Evolutionary conservation across 805 yeast species (phyloP).

Genomic region (Barnettozyma siamensis): DNA sequence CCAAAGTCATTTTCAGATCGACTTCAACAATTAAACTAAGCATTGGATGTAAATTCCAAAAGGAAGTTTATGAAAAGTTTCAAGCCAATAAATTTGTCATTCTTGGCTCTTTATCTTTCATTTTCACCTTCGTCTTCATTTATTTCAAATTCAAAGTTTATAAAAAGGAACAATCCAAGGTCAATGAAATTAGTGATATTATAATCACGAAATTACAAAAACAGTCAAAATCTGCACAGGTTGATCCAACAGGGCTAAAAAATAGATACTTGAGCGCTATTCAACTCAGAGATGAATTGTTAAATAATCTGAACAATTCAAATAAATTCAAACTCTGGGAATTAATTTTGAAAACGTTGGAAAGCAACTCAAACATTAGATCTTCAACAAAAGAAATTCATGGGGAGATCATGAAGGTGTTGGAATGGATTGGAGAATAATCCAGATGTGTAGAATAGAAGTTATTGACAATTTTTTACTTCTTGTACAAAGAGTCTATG

Average conservation of each 20-base stretch:
- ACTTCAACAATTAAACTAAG: slow-evolving; percentile 61
- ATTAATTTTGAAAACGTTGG: slow-evolving; percentile 47
- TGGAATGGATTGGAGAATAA: slow-evolving; percentile 70
- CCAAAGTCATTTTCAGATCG: slow-evolving; percentile 55
- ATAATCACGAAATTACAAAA: slow-evolving; percentile 46
- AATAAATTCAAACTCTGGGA: slow-evolving; percentile 53
- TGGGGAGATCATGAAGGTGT: slow-evolving; percentile 82
- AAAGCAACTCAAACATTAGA: slow-evolving; percentile 60
- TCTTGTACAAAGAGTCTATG: no score
- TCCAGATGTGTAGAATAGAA: no score
- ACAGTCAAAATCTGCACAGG: slow-evolving; percentile 33
- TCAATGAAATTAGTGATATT: slow-evolving; percentile 41
- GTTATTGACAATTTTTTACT: no score
- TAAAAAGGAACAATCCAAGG: slow-evolving; percentile 34
- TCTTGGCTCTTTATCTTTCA: slow-evolving; percentile 11
- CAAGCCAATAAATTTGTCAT: slow-evolving; percentile 21
- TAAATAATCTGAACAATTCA: slow-evolving; percentile 28
- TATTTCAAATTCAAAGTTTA: slow-evolving; percentile 33
- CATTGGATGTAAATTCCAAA: slow-evolving; percentile 49
- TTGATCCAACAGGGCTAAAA: slow-evolving; percentile 31
- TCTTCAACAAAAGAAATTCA: slow-evolving; percentile 61
- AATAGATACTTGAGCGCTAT: slow-evolving; percentile 56
- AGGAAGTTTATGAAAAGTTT: slow-evolving; percentile 39
- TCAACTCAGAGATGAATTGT: slow-evolving; percentile 63
- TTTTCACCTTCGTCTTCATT: slow-evolving; percentile 15